A percentile compares a stretch with the other conserved stretches of the same genome.
phyloP scores from a whole-genome alignment of 306 rosid species.

The Lathyrus sativus region DNA sequence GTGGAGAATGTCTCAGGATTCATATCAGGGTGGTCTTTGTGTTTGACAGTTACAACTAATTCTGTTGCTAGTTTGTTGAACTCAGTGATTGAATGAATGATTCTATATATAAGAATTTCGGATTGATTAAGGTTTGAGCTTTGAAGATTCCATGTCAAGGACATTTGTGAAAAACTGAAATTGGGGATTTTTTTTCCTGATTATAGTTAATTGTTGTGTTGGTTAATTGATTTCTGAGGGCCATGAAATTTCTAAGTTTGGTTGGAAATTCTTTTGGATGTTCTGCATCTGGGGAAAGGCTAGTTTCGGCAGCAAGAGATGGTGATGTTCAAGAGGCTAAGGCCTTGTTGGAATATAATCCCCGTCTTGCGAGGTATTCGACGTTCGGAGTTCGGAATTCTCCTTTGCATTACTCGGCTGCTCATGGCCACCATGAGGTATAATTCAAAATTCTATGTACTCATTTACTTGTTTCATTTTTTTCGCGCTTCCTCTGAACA shows the following conservation, averaged over 20 bases:
- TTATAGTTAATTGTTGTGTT: conserved; percentile 24
- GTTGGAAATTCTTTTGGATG: conserved; percentile 97
- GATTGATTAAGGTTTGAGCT: conserved; percentile 41
- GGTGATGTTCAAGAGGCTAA: conserved; percentile 97
- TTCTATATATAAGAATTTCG: conserved; percentile 19
- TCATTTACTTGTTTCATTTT: conserved; percentile 2
- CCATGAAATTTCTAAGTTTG: conserved; percentile 73
- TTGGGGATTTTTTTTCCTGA: conserved; percentile 21
- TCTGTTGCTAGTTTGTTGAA: conserved; percentile 54
- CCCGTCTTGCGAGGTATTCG: conserved; percentile 88
- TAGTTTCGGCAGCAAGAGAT: conserved; percentile 98
- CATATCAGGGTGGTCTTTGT: conserved; percentile 39
- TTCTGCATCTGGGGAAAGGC: conserved; percentile 95
- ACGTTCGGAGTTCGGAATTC: conserved; percentile 97
- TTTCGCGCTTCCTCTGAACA: conserved; percentile 11
- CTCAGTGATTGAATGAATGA: conserved; percentile 18
- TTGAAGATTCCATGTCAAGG: conserved; percentile 34
- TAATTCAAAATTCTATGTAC: conserved; percentile 32
- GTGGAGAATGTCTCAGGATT: conserved; percentile 29
- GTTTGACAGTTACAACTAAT: conserved; percentile 56
- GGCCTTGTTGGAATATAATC: conserved; percentile 88
- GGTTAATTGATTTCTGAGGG: conserved; percentile 33
- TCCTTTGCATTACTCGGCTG: conserved; percentile 95
- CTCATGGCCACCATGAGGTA: conserved; percentile 99
- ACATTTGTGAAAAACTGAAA: conserved; percentile 20